phyloP scores from a whole-genome alignment of 306 rosid species.

The Gastrolobium bilobum region DNA sequence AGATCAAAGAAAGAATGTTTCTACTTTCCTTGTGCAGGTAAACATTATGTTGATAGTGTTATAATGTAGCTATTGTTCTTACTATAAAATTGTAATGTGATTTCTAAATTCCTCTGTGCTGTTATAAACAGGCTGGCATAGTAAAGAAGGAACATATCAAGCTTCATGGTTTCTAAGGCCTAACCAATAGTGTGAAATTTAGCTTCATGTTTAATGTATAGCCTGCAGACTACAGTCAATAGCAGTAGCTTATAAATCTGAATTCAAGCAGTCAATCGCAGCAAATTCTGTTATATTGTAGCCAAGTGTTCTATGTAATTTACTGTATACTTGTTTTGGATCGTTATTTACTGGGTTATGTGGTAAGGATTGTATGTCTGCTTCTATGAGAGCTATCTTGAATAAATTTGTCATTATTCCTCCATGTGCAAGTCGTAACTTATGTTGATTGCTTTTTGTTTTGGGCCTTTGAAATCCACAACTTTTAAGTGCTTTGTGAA shows the following conservation, averaged over 20 bases:
- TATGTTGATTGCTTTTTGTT: not conserved
- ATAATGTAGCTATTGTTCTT: not conserved
- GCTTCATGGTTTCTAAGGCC: conserved; percentile 67
- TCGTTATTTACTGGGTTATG: conserved; percentile 44
- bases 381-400: conserved; percentile 26
- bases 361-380: conserved; percentile 50
- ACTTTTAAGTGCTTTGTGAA: not conserved
- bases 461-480: conserved; percentile 21
- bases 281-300: conserved; percentile 32
- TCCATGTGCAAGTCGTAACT: conserved; percentile 2
- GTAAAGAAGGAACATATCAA: conserved; percentile 73
- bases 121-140: conserved; percentile 62
- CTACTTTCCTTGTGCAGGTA: conserved; percentile 74
- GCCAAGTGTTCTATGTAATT: conserved; percentile 32
- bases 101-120: conserved; percentile 21
- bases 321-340: conserved; percentile 11
- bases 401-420: conserved; percentile 51
- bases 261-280: conserved; percentile 42
- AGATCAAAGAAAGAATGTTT: conserved; percentile 70
- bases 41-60: conserved; percentile 10
- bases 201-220: conserved; percentile 41
- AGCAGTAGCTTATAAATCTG: conserved; percentile 46
- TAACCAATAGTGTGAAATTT: conserved; percentile 29
- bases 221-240: conserved; percentile 35
- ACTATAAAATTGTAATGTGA: not conserved